Evolutionary conservation across 305 asterid genomes (phyloP), one percentile per base, ranked within the genome.

Genomic region (Petunia hybrid): DNA sequence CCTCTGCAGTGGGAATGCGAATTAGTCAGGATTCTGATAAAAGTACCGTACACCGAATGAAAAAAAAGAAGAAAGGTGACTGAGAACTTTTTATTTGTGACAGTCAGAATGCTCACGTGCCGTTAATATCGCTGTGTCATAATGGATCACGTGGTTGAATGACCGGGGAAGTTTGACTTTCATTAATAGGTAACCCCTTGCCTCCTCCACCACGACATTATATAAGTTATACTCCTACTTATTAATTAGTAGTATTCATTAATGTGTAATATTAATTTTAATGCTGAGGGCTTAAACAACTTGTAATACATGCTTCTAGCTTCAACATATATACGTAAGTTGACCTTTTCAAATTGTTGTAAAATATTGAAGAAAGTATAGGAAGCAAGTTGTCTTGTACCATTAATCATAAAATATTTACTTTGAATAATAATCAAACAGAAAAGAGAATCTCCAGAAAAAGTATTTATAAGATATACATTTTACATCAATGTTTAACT

Each of bases 381-480:
- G 1, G 12, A 70, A 45, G 2, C 46, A 22, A 22, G 77, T 46
- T 10, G 5, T 70, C 22, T 5, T 45, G 16, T 69, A 22, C 59
- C 9, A 69, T 69, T 69, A 9, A 45, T 45, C 41, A 45, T 45
- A 45, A 69, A 16, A 69, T 69, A 35, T 57, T n/a, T 16, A 69
- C 57, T 43, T 43, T 69, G 40, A 68, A 68, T 70, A 68, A 68
- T 70, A 70, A 22, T 45, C 60, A 70, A 70, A 45, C 41, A 70
- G 45, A 16, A 69, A 5, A 16, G 4, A 69, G 45, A 69, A 22
- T 46, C 22, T 22, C 8, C 8, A 45, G 31, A 65, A 45, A 6
- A 5, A 0, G 36, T 2, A 1, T 2, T 38, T 64, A 3, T 38
- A 10, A 16, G n/a, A 64, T 36, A 61, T 36, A 38, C 16, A 2